phyloP scores from a whole-genome alignment of 2,329 filamentous ascomycete genomes.

The Trichophyton verrucosum region DNA sequence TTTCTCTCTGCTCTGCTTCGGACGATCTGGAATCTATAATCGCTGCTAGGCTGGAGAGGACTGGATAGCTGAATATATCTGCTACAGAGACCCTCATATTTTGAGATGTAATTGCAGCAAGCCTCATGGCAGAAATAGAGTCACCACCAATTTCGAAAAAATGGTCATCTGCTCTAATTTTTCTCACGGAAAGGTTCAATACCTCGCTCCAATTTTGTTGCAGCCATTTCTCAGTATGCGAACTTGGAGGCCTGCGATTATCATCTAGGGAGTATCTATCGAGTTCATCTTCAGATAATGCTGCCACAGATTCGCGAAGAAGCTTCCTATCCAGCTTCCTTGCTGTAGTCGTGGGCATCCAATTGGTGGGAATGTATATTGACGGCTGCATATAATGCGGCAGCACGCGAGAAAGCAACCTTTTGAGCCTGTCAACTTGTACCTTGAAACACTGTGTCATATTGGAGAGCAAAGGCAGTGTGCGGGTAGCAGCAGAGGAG shows the following conservation, averaged over 20 bases:
- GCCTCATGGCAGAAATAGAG: constrained; percentile 6
- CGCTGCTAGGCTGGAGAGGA: neutral
- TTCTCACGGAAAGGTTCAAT: neutral
- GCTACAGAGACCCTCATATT: neutral
- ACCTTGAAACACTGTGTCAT: neutral
- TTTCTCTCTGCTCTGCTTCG: neutral
- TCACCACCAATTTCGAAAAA: constrained; percentile 6
- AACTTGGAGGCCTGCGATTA: neutral
- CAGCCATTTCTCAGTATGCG: neutral
- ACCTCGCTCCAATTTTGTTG: constrained; percentile 3
- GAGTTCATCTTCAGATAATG: neutral
- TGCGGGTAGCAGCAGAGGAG: neutral
- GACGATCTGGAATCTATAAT: neutral
- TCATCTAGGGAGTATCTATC: neutral
- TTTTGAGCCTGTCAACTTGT: constrained; percentile 11
- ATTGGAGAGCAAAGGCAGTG: constrained; percentile 2
- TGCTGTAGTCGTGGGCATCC: constrained; percentile 17
- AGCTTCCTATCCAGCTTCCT: constrained; percentile 28
- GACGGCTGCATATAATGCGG: constrained; percentile 27
- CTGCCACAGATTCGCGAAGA: neutral
- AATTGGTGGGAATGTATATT: constrained; percentile 22
- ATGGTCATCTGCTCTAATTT: neutral
- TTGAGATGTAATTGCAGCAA: neutral
- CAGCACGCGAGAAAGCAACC: constrained; percentile 7
- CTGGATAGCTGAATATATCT: constrained; percentile 3